A percentile compares a stretch with the other conserved stretches of the same genome.
phyloP scores from a whole-genome alignment of 768 basidiomycete genomes.

The Auriscalpium orientale region DNA sequence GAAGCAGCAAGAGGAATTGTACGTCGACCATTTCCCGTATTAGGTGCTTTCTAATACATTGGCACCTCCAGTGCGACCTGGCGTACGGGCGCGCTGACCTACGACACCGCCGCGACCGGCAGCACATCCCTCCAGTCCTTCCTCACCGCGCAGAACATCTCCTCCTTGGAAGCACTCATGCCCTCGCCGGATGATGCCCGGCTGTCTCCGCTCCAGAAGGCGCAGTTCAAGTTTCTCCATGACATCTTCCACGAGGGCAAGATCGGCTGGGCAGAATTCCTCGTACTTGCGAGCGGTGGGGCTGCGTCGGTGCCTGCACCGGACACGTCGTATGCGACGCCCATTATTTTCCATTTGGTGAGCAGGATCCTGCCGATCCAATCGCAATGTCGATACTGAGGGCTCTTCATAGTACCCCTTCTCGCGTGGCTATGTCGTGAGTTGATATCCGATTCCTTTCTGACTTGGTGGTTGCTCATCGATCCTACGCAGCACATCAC shows the following conservation, averaged over 20 bases:
- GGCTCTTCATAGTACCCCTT: constrained; percentile 3
- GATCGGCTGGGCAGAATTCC: constrained; percentile 13
- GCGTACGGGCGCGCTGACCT: constrained; percentile 6
- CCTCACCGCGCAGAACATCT: constrained; percentile 9
- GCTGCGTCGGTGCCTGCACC: constrained; percentile 3
- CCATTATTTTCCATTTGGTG: constrained; percentile 14
- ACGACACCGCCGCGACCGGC: constrained; percentile 11
- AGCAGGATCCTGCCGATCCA: background rate
- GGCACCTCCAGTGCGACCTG: background rate
- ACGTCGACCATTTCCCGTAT: background rate
- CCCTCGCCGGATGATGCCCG: constrained; percentile 3
- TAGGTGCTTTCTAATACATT: background rate
- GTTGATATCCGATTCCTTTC: background rate
- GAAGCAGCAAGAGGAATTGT: constrained; percentile 5
- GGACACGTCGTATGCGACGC: constrained; percentile 10
- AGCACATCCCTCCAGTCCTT: constrained; percentile 8
- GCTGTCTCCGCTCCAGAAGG: constrained; percentile 7
- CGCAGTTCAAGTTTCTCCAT: constrained; percentile 8
- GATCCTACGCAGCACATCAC: constrained; percentile 20
- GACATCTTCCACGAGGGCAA: constrained; percentile 11
- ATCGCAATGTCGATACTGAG: background rate
- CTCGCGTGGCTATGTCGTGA: constrained; percentile 11
- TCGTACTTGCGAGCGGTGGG: constrained; percentile 10
- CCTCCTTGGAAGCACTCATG: constrained; percentile 6
- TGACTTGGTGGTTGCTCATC: background rate